Evolutionary conservation across 257 asterid genomes (phyloP).

Genomic region (Scutellaria minor): DNA sequence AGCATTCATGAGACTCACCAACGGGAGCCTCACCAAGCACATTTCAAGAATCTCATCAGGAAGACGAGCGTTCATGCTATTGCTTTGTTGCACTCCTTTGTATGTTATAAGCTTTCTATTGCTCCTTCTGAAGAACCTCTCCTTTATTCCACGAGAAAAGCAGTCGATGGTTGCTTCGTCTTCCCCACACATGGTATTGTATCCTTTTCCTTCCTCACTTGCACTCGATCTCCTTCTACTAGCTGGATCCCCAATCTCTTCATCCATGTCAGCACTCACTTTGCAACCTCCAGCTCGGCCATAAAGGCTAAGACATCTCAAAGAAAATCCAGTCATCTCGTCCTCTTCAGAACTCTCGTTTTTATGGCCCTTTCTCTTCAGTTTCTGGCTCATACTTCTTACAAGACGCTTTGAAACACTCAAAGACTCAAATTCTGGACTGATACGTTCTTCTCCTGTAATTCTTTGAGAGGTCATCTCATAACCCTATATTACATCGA

Average conservation of each 20-base stretch:
- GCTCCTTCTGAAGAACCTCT: conserved; percentile 69
- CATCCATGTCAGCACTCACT: conserved; percentile 87
- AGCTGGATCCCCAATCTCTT: conserved; percentile 59
- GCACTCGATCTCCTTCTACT: conserved; percentile 71
- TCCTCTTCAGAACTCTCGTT: conserved; percentile 61
- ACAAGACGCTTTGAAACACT: conserved; percentile 72
- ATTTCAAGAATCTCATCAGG: conserved; percentile 92
- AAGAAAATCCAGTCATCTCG: conserved; percentile 58
- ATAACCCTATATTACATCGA: conserved; percentile 34
- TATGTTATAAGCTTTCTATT: conserved; percentile 51
- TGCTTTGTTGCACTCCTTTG: conserved; percentile 42
- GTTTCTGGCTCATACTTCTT: conserved; percentile 78
- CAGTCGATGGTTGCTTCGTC: conserved; percentile 69
- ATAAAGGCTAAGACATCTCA: conserved; percentile 76
- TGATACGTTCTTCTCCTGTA: conserved; percentile 49
- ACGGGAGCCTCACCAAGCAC: conserved; percentile 89
- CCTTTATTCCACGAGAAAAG: conserved; percentile 68
- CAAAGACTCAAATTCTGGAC: conserved; percentile 59
- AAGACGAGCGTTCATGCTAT: conserved; percentile 60
- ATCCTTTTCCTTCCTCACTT: conserved; percentile 69
- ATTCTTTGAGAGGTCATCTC: conserved; percentile 52
- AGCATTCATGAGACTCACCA: conserved; percentile 76
- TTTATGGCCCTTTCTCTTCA: conserved; percentile 63
- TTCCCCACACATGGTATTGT: conserved; percentile 48
- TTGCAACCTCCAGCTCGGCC: conserved; percentile 94